Percentiles rank a stretch among this genome's conserved stretches.
Evolutionary conservation across 495 filamentous ascomycete species (phyloP).

Genomic region (Penicillium waksmanii): DNA sequence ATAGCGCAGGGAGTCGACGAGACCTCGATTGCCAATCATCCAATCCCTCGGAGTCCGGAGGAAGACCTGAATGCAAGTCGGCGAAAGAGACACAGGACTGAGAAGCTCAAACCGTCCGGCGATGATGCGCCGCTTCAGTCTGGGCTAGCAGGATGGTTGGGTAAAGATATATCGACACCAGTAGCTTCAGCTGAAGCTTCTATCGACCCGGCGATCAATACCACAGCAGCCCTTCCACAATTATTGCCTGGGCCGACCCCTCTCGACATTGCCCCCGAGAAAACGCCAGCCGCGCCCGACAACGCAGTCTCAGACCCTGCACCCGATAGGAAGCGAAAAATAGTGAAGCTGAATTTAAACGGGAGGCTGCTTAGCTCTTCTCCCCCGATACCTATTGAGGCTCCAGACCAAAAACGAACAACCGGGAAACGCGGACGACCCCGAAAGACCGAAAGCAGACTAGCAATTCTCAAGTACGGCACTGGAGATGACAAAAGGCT

Average conservation of each 20-base stretch:
- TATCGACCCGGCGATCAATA: not conserved
- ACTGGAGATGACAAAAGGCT: conserved; percentile 23
- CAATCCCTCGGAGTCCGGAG: conserved; percentile 21
- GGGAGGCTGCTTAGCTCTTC: conserved; percentile 62
- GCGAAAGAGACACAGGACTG: conserved; percentile 56
- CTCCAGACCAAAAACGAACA: conserved; percentile 31
- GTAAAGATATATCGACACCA: conserved; percentile 2
- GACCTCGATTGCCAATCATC: not conserved
- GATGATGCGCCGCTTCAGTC: conserved; percentile 9
- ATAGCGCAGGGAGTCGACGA: not conserved
- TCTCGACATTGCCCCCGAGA: not conserved
- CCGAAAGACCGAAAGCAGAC: conserved; percentile 26
- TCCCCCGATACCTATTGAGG: conserved; percentile 26
- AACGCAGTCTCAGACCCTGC: not conserved
- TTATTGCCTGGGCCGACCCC: not conserved
- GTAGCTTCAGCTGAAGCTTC: not conserved
- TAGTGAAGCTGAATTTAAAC: conserved; percentile 57
- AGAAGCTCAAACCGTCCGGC: conserved; percentile 34
- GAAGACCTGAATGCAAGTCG: conserved; percentile 48
- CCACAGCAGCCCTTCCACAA: not conserved
- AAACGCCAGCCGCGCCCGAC: not conserved
- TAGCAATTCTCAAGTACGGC: conserved; percentile 54
- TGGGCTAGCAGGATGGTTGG: conserved; percentile 30
- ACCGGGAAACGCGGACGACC: conserved; percentile 26
- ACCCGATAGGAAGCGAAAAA: conserved; percentile 40